These are phyloP conservation scores for Suhomyces vadensis DNA, from an alignment of 805 yeast species.

Conservation along the genomic window DNA sequence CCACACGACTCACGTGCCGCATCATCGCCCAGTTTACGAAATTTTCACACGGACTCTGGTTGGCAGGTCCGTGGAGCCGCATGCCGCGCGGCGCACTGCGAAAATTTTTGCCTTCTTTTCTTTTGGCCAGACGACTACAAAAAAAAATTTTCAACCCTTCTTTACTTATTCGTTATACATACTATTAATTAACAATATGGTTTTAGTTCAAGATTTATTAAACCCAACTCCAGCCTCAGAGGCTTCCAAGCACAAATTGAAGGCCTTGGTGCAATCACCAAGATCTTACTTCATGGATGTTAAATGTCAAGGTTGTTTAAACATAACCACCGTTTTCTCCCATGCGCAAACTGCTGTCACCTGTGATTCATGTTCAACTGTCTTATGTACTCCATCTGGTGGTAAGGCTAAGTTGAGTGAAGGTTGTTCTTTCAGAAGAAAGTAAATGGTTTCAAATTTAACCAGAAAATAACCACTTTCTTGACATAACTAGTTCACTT, in stretches of 20 bases:
- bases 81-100: neutral
- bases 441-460: conserved; percentile 21
- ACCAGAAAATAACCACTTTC: no score
- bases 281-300: conserved; percentile 46
- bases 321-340: conserved; percentile 43
- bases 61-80: no score
- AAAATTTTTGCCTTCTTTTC: conserved; percentile 5
- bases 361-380: conserved; percentile 42
- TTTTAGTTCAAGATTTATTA: conserved; percentile 46
- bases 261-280: conserved; percentile 42
- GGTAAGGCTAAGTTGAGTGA: conserved; percentile 46
- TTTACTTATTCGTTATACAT: neutral
- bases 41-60: no score
- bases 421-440: conserved; percentile 44
- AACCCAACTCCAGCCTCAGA: conserved; percentile 42
- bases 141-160: conserved; percentile 3
- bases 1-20: no score
- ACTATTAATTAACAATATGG: conserved; percentile 21
- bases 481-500: conserved; percentile 1
- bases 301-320: conserved; percentile 44
- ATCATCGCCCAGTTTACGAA: no score
- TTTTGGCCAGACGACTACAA: conserved; percentile 1
- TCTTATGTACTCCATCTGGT: conserved; percentile 44
- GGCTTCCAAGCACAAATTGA: conserved; percentile 39
- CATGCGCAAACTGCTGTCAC: conserved; percentile 46